Evolutionary conservation across 1,139 yeast genomes (phyloP).

Genomic region (Debaryomyces coudertii): DNA sequence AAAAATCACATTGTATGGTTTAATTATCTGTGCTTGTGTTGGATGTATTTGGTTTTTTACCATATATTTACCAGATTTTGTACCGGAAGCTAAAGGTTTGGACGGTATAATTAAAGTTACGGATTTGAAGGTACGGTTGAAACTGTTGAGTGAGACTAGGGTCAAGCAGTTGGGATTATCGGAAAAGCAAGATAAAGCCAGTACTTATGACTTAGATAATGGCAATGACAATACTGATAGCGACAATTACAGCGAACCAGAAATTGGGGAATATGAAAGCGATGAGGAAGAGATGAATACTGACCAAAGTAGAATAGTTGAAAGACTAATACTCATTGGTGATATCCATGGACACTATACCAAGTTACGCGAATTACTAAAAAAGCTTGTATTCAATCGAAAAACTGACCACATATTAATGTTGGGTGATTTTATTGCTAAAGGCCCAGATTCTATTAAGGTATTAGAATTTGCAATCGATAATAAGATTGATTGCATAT

Average conservation of each 20-base stretch:
- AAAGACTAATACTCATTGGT: slow-evolving; percentile 71
- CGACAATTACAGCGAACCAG: slow-evolving; percentile 10
- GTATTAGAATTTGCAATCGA: slow-evolving; percentile 69
- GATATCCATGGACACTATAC: slow-evolving; percentile 83
- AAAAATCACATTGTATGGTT: slow-evolving; percentile 10
- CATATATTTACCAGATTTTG: slow-evolving; percentile 37
- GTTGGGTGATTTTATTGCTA: slow-evolving; percentile 83
- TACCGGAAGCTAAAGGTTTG: slow-evolving; percentile 37
- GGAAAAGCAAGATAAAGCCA: slow-evolving; percentile 5
- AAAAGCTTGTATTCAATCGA: slow-evolving; percentile 45
- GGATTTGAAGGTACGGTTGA: slow-evolving; percentile 27
- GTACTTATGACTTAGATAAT: not conserved
- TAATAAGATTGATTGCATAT: slow-evolving; percentile 67
- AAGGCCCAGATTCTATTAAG: slow-evolving; percentile 76
- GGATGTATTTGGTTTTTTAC: slow-evolving; percentile 31
- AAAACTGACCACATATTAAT: slow-evolving; percentile 63
- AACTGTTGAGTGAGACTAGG: slow-evolving; percentile 25
- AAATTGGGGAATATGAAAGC: slow-evolving; percentile 6
- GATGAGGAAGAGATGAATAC: not conserved
- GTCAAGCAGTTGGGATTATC: slow-evolving; percentile 21
- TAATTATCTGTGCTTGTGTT: not conserved
- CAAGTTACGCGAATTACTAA: slow-evolving; percentile 55
- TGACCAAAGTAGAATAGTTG: slow-evolving; percentile 19
- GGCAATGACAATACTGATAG: slow-evolving; percentile 8
- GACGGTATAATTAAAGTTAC: slow-evolving; percentile 31